Conservation (phyloP, 352 stramenopile species). For the Poterioochromonas sp. region DNA sequence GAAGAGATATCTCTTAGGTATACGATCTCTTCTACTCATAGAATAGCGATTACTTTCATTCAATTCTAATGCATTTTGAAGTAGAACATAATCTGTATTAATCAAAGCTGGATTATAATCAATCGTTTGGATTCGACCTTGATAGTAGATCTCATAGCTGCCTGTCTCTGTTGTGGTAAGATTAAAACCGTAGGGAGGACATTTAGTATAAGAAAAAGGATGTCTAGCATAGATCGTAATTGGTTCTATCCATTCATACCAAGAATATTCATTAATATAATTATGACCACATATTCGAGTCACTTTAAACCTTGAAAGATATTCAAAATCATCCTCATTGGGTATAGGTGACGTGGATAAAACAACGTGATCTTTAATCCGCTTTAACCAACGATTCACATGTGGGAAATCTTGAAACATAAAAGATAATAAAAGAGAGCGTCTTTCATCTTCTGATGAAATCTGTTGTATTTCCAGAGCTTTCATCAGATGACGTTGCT, state of each 20-base stretch:
- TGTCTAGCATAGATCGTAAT: conserved; percentile 5
- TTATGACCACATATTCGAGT: not conserved
- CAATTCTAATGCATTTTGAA: too few species aligned
- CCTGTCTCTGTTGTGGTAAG: too few species aligned
- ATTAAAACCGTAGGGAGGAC: not conserved
- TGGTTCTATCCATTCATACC: conserved; percentile 30
- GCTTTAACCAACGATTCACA: not conserved
- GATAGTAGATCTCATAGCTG: too few species aligned
- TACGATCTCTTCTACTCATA: too few species aligned
- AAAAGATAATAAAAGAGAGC: not conserved
- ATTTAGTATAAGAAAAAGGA: conserved; percentile 1
- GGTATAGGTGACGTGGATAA: not conserved
- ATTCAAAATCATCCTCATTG: conserved; percentile 4
- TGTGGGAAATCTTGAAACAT: not conserved
- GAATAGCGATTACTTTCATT: too few species aligned
- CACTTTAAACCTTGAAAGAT: conserved; percentile 11
- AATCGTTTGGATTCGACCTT: too few species aligned
- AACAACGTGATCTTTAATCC: not conserved
- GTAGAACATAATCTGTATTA: conserved; percentile 1
- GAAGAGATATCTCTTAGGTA: not conserved
- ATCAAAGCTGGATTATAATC: not conserved
- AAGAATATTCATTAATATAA: not conserved
- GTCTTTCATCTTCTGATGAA: not conserved
- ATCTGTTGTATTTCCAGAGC: not conserved
- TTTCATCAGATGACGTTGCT: not conserved